Conservation (phyloP, 2,329 filamentous ascomycete species). For the Plenodomus tracheiphilus region DNA sequence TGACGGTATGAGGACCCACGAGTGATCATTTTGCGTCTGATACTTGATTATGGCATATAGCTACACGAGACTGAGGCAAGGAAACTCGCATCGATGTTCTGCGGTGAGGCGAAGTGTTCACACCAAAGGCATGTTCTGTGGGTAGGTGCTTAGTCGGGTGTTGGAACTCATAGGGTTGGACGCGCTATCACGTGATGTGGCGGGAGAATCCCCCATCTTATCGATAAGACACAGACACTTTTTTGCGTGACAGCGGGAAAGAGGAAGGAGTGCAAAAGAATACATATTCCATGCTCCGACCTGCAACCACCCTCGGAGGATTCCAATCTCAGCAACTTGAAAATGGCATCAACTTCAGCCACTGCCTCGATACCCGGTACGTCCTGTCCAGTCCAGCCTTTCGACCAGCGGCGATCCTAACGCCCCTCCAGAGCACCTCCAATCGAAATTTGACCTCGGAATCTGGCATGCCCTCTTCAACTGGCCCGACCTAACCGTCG, state of each 20-base stretch:
- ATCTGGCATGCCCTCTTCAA: constrained; percentile 83
- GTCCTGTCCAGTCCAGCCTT: neutral
- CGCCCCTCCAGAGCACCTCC: constrained; percentile 25
- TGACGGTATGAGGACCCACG: too few relatives aligned
- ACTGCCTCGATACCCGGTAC: neutral
- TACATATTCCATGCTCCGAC: too few relatives aligned
- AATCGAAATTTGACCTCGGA: constrained; percentile 70
- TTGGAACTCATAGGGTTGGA: too few relatives aligned
- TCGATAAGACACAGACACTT: neutral
- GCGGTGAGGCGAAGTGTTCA: too few relatives aligned
- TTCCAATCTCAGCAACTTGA: too few relatives aligned
- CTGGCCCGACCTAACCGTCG: constrained; percentile 86
- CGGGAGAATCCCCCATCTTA: neutral
- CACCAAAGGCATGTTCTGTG: too few relatives aligned
- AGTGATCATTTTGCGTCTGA: too few relatives aligned
- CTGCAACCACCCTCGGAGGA: too few relatives aligned
- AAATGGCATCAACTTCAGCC: constrained; percentile 6
- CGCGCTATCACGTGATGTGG: neutral
- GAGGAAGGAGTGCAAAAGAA: neutral
- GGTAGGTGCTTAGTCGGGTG: too few relatives aligned
- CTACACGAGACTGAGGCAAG: too few relatives aligned
- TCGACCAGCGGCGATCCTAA: constrained; percentile 4
- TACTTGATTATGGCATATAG: too few relatives aligned
- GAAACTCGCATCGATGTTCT: too few relatives aligned
- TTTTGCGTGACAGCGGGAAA: neutral